Base-by-base conservation (phyloP, 2,329 filamentous ascomycete genomes). In the Bisporella sp. region DNA sequence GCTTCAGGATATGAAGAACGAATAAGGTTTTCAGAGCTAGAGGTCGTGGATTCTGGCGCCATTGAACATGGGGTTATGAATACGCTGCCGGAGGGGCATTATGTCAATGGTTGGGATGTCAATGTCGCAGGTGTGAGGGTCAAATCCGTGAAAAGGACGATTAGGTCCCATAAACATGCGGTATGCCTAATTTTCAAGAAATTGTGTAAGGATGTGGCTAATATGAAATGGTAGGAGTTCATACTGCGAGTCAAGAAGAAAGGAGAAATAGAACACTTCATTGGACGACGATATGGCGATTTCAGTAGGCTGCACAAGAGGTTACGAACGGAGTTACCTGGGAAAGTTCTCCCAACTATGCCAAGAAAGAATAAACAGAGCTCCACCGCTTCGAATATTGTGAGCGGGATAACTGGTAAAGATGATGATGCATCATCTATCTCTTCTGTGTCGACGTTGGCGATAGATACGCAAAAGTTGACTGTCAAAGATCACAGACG, bases 1-100 rank as follows among this genome's bases (percentile, higher is more conserved):
- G 90, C 93, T 4, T 96, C 91, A 4, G 93, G 93, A 2, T 99
- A 97, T 66, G 93, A 99, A 69, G 93, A 99, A 73, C 82, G 93
- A 51, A 96, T 99, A 64, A 82, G 90, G 46, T 99, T 99, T 66
- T 89, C 90, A 1, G 93, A 99, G 70, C 86, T 99, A 71, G 93
- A 99, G 65, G 90, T 97, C 29, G 89, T 99, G 31, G 93, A 99
- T 64, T 82, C 89, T 56, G 87, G 89, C 49, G 91, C 93, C 41
- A 95, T 96, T 63, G 91, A 96, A 53, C 87, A 89, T 28, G 92
- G 93, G 0, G 75, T 99, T 47, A 77, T 95, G 52, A 82, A 90
- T 52, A 95, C 91, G 41, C 75, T 92, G 55, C 93, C 93, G 0
- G 89, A 96, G 66, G 93, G 93, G 4, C 86, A 96, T 67, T 86